Percentiles rank a stretch among this genome's conserved stretches.
Conservation (phyloP, 805 yeast genomes). For the Priceomyces medius region DNA sequence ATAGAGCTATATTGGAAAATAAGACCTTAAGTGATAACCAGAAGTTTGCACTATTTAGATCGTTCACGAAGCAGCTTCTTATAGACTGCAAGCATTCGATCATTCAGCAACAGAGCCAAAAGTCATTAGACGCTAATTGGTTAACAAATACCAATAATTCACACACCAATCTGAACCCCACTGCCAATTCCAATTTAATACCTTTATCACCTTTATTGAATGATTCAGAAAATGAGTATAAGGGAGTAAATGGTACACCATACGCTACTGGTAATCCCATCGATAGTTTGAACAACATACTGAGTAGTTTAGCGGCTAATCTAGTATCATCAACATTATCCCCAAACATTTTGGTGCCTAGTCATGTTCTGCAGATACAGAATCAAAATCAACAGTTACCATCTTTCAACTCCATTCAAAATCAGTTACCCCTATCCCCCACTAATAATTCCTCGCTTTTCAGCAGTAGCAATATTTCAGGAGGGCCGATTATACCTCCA, state of each 20-base stretch:
- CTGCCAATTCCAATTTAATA: constrained; percentile 19
- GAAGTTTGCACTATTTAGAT: constrained; percentile 12
- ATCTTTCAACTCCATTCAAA: constrained; percentile 35
- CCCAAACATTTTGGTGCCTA: constrained; percentile 16
- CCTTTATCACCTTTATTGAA: constrained; percentile 31
- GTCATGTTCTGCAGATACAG: constrained; percentile 22
- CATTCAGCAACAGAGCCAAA: constrained; percentile 7
- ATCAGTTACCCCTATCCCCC: constrained; percentile 31
- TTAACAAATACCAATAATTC: constrained; percentile 6
- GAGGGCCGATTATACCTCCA: constrained; percentile 14
- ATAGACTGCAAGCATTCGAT: constrained; percentile 11
- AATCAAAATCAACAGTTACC: constrained; percentile 34
- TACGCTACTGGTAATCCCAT: constrained; percentile 4
- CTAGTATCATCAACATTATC: constrained; percentile 1
- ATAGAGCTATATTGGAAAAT: constrained; percentile 10
- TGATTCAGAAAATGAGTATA: constrained; percentile 22
- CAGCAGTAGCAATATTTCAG: constrained; percentile 5
- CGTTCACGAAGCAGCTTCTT: constrained; percentile 13
- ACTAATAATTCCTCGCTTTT: constrained; percentile 10
- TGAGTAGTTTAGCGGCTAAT: constrained; percentile 10
- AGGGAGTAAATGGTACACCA: constrained; percentile 3
- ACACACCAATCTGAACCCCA: constrained; percentile 3
- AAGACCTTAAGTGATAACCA: constrained; percentile 8
- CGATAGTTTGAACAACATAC: constrained; percentile 16
- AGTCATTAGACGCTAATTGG: constrained; percentile 11